phyloP scores from a whole-genome alignment of 1,139 yeast genomes.

The Magnusiomyces tetraspermus region DNA sequence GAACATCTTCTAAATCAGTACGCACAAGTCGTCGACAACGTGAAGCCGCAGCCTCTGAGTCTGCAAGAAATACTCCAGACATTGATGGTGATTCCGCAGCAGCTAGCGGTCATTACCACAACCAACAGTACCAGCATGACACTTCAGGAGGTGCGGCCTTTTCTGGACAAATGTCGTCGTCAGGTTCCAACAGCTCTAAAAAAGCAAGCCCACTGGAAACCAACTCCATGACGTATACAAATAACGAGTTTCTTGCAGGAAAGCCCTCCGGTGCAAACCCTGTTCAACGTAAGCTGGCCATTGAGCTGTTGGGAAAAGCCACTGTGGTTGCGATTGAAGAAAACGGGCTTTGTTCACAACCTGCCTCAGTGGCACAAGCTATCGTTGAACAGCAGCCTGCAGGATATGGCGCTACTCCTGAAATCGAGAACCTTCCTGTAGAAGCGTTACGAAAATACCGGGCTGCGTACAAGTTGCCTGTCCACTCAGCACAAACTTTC shows the following conservation, averaged over 20 bases:
- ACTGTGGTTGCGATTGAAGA: not conserved
- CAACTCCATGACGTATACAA: conserved; percentile 1
- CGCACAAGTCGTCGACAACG: not conserved
- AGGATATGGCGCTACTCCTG: not conserved
- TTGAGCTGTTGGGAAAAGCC: conserved; percentile 2
- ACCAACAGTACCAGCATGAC: too few species aligned
- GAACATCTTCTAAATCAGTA: not conserved
- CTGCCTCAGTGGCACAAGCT: not conserved
- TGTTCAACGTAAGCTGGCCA: conserved; percentile 2
- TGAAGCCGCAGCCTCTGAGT: not conserved
- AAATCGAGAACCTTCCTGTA: conserved; percentile 3
- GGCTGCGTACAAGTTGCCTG: not conserved
- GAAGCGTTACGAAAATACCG: not conserved
- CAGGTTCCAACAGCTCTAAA: not conserved
- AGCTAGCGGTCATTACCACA: too few species aligned
- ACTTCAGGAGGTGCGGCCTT: too few species aligned
- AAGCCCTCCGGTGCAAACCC: conserved; percentile 1
- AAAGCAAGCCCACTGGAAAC: conserved; percentile 2
- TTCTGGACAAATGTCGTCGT: not conserved
- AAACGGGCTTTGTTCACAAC: not conserved
- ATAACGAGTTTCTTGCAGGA: conserved; percentile 4
- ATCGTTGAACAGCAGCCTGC: not conserved
- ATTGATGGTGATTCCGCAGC: too few species aligned
- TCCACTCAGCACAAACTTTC: not conserved
- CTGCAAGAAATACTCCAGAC: not conserved